Base-by-base conservation (phyloP, 1,139 yeast species). In the Diutina mesorugosa region DNA sequence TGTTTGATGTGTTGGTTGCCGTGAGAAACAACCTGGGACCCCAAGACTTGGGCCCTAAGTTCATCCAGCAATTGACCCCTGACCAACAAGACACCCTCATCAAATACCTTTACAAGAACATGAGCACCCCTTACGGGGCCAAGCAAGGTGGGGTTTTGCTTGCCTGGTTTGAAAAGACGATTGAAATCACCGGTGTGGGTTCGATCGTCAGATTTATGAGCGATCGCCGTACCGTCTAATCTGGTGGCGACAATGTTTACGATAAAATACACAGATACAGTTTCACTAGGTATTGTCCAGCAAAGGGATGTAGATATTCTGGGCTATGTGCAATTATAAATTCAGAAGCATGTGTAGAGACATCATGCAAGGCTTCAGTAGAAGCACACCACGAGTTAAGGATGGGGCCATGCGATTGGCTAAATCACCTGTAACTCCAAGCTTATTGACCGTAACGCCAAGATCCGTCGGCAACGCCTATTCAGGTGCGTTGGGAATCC, bases 101-200 rank as follows among this genome's bases (percentile, higher is more conserved):
- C 58, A 93, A 93, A 69, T 89, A 88, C 69, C 74, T 93, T 59
- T 95, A 91, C 72, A 87, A 85, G 65, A 90, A 90, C 53, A 90
- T 95, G 96, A 76, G 84, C 48, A 74, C 85, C 9, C 78, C 83
- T 35, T 83, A 83, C 62, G 90, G 95, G 5, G 90, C 90, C 62
- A 88, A 87, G 63, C 90, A 87, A 63, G 96, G 97, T 26, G 96
- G 96, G 54, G 77, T 85, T 57, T 71, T 95, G 64, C 80, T 95
- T 65, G 80, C 84, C 47, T 95, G 99, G 99, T 90, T 87, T 67
- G 98, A 93, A 64, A 90, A 90, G 71, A 81, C 95, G 30, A 85
- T 89, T 48, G 95, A 87, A 60, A 72, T 81, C 51, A 82, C 91
- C 14, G 98, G 98, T 18, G 84, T 87, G 67, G 97, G 96, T 10